phyloP scores from a whole-genome alignment of 108 stramenopile species.

The Epipyxis sp. region DNA sequence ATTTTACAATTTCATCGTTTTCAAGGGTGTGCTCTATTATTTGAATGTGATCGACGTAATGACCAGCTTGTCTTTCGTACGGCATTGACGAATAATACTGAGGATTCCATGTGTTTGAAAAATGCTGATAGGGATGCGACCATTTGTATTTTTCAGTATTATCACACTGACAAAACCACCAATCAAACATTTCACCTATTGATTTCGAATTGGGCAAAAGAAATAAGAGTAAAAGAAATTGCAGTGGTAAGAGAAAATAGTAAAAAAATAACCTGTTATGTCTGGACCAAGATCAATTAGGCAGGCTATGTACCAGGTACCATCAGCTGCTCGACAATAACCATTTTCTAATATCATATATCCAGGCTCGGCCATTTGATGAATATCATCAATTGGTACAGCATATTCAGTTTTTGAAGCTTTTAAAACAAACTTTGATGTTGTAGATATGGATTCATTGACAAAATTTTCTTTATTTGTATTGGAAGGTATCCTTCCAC shows the following conservation, averaged over 20 bases:
- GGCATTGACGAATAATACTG: background rate
- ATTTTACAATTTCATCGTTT: background rate
- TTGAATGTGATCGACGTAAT: slow-evolving; percentile 6
- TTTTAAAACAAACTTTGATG: background rate
- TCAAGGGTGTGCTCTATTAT: background rate
- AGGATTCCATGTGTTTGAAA: background rate
- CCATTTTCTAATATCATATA: slow-evolving; percentile 8
- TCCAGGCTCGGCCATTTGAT: background rate
- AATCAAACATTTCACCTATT: slow-evolving; percentile 33
- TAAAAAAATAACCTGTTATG: slow-evolving; percentile 3
- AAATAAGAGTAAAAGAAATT: too few relatives aligned
- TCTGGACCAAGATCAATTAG: background rate
- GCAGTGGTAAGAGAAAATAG: too few relatives aligned
- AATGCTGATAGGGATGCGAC: slow-evolving; percentile 3
- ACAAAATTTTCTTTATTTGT: too few relatives aligned
- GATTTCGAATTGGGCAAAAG: too few relatives aligned
- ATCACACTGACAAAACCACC: slow-evolving; percentile 19
- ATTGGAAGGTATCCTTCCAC: too few relatives aligned
- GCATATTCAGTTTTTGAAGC: background rate
- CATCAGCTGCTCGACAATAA: background rate
- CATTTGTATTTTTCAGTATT: background rate
- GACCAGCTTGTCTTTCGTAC: background rate
- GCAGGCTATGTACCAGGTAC: background rate
- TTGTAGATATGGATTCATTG: background rate
- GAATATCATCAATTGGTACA: background rate